Evolutionary conservation across 2,329 filamentous ascomycete genomes (phyloP).

Genomic region (Neonectria punicea): DNA sequence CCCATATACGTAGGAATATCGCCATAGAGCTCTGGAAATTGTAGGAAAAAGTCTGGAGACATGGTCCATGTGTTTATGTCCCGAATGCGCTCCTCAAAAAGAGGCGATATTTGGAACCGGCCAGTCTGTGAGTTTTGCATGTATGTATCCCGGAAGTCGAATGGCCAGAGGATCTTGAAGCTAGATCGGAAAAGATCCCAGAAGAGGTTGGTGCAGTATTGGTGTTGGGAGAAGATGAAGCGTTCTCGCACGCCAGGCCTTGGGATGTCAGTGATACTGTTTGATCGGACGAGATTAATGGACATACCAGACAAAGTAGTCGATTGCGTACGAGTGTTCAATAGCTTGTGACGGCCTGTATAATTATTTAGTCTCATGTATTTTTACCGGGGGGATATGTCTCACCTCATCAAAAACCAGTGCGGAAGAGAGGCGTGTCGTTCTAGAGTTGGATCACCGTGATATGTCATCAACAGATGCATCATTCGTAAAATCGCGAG

Average conservation of each 20-base stretch:
- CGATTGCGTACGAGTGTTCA: conserved; percentile 45
- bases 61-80: conserved; percentile 46
- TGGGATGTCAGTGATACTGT: background rate
- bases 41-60: conserved; percentile 40
- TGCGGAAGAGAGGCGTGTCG: conserved; percentile 35
- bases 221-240: conserved; percentile 45
- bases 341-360: conserved; percentile 42
- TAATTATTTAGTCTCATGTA: background rate
- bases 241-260: conserved; percentile 46
- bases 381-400: background rate
- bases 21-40: conserved; percentile 41
- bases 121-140: conserved; percentile 38
- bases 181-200: conserved; percentile 40
- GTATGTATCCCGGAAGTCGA: conserved; percentile 41
- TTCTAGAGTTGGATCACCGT: conserved; percentile 38
- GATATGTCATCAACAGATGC: conserved; percentile 41
- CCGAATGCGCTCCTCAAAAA: conserved; percentile 39
- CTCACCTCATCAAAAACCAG: conserved; percentile 44
- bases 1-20: conserved; percentile 44
- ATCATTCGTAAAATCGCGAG: conserved; percentile 41
- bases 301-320: conserved; percentile 46
- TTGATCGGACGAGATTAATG: background rate
- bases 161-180: conserved; percentile 41
- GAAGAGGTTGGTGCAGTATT: conserved; percentile 44
- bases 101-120: conserved; percentile 37